Evolutionary conservation across 164 flowering plant genomes (phyloP).

Genomic region (Houttuynia cordata): DNA sequence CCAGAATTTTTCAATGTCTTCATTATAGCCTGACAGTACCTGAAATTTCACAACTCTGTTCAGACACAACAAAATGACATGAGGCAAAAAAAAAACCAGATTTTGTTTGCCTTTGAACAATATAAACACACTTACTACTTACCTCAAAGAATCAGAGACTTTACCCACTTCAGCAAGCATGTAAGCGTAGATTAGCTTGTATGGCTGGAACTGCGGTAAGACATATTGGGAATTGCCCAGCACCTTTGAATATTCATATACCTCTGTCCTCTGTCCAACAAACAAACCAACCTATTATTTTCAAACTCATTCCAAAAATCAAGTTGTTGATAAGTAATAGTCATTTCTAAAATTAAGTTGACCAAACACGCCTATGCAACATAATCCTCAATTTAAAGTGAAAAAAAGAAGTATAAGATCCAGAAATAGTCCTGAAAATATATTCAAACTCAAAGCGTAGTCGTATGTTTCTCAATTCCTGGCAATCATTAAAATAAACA

Average conservation of each 20-base stretch:
- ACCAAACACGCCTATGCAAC: not conserved
- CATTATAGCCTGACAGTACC: slow-evolving; percentile 80
- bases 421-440: too few relatives aligned
- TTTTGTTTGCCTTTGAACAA: not conserved
- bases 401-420: not conserved
- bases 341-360: too few relatives aligned
- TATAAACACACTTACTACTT: slow-evolving; percentile 11
- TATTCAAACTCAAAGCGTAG: too few relatives aligned
- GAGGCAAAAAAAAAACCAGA: not conserved
- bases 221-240: slow-evolving; percentile 93
- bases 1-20: slow-evolving; percentile 70
- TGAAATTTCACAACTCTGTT: slow-evolving; percentile 12
- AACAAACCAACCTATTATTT: not conserved
- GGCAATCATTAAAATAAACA: not conserved
- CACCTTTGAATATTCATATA: slow-evolving; percentile 88
- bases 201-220: slow-evolving; percentile 88
- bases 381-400: not conserved
- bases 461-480: not conserved
- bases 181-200: slow-evolving; percentile 85
- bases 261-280: slow-evolving; percentile 78
- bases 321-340: too few relatives aligned
- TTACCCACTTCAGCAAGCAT: slow-evolving; percentile 98
- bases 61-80: not conserved
- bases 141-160: slow-evolving; percentile 79
- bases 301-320: not conserved